Percentiles rank a stretch among this genome's conserved stretches.
Conservation (phyloP, 2,329 filamentous ascomycete genomes). For the Penicillium sp. region DNA sequence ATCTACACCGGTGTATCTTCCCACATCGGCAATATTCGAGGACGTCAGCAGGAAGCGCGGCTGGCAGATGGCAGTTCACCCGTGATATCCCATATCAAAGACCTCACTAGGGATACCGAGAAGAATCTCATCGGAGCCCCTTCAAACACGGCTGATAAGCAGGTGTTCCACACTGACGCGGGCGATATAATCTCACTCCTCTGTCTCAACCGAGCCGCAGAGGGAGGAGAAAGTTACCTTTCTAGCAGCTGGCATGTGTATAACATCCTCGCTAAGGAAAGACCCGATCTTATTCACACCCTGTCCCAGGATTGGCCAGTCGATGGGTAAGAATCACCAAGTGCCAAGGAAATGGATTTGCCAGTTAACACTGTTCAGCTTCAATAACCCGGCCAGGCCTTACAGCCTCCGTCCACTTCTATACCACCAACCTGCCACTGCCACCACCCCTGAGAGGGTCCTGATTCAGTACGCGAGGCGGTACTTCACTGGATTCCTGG, state of each 20-base stretch:
- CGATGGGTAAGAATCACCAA: conserved; percentile 35
- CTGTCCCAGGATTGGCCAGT: conserved; percentile 43
- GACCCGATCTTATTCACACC: conserved; percentile 48
- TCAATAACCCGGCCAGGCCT: conserved; percentile 42
- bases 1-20: conserved; percentile 39
- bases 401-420: conserved; percentile 40
- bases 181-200: conserved; percentile 49
- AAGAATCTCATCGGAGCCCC: conserved; percentile 13
- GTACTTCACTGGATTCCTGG: conserved; percentile 46
- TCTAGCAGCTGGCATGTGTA: conserved; percentile 49
- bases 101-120: conserved; percentile 36
- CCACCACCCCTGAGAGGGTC: conserved; percentile 44
- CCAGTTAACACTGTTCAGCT: conserved; percentile 33
- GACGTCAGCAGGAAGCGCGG: conserved; percentile 34
- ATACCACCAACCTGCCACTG: conserved; percentile 47
- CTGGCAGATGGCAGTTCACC: conserved; percentile 28
- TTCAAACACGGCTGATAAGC: conserved; percentile 24
- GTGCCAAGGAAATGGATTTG: neutral
- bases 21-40: conserved; percentile 34
- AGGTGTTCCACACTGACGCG: conserved; percentile 50
- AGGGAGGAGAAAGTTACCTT: conserved; percentile 47
- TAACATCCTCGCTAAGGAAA: conserved; percentile 45
- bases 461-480: conserved; percentile 55
- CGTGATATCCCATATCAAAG: conserved; percentile 55
- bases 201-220: conserved; percentile 38